phyloP scores from a whole-genome alignment of 2,329 filamentous ascomycete genomes.

The Paracoccidioides brasiliensis region DNA sequence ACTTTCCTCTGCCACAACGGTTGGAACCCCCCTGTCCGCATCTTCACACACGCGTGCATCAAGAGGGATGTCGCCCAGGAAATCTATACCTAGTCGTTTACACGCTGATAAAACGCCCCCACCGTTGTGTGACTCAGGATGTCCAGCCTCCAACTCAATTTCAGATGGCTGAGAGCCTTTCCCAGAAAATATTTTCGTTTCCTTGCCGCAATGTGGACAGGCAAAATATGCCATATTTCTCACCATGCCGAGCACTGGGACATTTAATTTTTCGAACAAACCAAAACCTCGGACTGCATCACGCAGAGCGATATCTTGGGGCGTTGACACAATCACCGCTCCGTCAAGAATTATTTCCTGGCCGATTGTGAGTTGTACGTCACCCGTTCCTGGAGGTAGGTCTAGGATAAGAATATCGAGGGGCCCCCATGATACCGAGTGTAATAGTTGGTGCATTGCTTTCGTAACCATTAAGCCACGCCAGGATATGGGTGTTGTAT shows the following conservation, averaged over 20 bases:
- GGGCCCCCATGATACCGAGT: constrained; percentile 87
- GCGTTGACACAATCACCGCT: constrained; percentile 74
- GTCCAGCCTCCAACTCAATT: constrained; percentile 2
- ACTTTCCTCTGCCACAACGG: constrained; percentile 69
- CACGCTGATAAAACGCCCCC: constrained; percentile 58
- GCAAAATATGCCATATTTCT: constrained; percentile 83
- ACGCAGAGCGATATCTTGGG: constrained; percentile 81
- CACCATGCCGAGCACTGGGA: constrained; percentile 70
- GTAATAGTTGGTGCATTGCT: constrained; percentile 84
- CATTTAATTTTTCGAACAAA: constrained; percentile 77
- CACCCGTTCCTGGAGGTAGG: constrained; percentile 84
- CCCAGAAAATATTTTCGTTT: constrained; percentile 60
- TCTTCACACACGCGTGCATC: constrained; percentile 79
- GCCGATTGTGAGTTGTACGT: constrained; percentile 91
- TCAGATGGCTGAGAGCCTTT: constrained; percentile 13
- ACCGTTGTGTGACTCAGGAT: constrained; percentile 27
- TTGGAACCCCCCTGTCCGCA: constrained; percentile 75
- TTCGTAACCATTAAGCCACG: constrained; percentile 96
- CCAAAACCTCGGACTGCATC: constrained; percentile 86
- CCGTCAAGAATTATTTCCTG: constrained; percentile 87
- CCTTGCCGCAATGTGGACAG: constrained; percentile 63
- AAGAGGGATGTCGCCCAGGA: constrained; percentile 79
- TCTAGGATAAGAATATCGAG: constrained; percentile 84
- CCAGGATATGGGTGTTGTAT: constrained; percentile 73
- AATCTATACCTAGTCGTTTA: constrained; percentile 56